Evolutionary conservation across 1,284 basidiomycete genomes (phyloP).

Genomic region (Phlebopus sp.): DNA sequence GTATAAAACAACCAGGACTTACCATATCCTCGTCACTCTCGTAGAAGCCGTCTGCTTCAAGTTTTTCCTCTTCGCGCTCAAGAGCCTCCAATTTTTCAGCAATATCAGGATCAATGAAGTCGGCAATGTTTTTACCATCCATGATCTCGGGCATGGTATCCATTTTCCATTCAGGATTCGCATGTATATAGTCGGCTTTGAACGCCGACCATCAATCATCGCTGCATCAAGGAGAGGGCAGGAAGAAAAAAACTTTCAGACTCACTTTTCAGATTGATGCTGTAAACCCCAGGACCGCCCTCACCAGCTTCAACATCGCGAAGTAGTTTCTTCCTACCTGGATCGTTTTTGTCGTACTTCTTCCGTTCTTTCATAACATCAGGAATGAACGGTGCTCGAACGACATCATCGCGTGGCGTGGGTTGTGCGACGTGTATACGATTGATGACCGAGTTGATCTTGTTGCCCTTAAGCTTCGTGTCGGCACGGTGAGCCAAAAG

Average conservation of each 20-base stretch:
- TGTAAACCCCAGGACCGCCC: slow-evolving; percentile 88
- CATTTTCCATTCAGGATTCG: slow-evolving; percentile 93
- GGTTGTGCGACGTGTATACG: slow-evolving; percentile 93
- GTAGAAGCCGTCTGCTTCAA: slow-evolving; percentile 95
- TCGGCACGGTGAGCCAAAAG: slow-evolving; percentile 92
- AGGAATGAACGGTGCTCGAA: slow-evolving; percentile 84
- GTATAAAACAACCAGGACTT: slow-evolving; percentile 20
- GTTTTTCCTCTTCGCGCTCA: slow-evolving; percentile 93
- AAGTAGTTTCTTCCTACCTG: slow-evolving; percentile 67
- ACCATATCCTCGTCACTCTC: slow-evolving; percentile 85
- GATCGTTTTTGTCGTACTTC: slow-evolving; percentile 87
- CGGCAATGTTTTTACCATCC: slow-evolving; percentile 98
- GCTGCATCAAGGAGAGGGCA: not conserved
- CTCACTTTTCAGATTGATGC: slow-evolving; percentile 84
- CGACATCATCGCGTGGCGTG: slow-evolving; percentile 81
- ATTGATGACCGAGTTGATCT: slow-evolving; percentile 89
- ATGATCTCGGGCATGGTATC: slow-evolving; percentile 96
- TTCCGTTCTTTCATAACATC: slow-evolving; percentile 71
- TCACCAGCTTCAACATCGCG: slow-evolving; percentile 80
- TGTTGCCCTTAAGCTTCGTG: slow-evolving; percentile 88
- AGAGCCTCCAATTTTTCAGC: slow-evolving; percentile 95
- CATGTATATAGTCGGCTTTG: slow-evolving; percentile 88
- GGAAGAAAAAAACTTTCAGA: too few relatives aligned
- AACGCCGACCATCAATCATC: slow-evolving; percentile 1
- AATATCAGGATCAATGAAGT: slow-evolving; percentile 99